These are phyloP conservation scores for Myxozyma udenii DNA, from an alignment of 805 yeast genomes.

Conservation along the genomic window DNA sequence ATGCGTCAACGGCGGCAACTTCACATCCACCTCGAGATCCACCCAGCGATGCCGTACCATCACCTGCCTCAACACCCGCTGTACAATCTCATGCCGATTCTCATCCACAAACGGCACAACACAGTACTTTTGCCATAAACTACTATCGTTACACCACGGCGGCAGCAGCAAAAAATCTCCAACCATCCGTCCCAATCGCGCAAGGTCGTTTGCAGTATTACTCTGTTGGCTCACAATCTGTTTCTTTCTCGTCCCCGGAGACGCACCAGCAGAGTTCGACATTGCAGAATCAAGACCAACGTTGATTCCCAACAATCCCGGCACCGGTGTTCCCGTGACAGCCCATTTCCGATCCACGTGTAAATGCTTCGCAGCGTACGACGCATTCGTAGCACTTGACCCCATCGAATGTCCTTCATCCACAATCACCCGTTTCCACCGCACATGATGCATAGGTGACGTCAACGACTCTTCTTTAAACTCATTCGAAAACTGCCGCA, in stretches of 20 bases:
- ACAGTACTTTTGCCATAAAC: slow-evolving; percentile 48
- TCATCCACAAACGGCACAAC: slow-evolving; percentile 49
- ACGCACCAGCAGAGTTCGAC: slow-evolving; percentile 25
- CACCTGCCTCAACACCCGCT: slow-evolving; percentile 46
- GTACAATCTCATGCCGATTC: slow-evolving; percentile 33
- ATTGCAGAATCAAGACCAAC: slow-evolving; percentile 46
- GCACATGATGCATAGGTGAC: slow-evolving; percentile 46
- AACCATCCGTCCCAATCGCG: slow-evolving; percentile 52
- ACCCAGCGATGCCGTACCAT: slow-evolving; percentile 56
- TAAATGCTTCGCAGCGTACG: slow-evolving; percentile 48
- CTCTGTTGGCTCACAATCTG: slow-evolving; percentile 22
- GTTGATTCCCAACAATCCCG: slow-evolving; percentile 54
- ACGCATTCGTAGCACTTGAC: slow-evolving; percentile 51
- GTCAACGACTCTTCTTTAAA: slow-evolving; percentile 28
- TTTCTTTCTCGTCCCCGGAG: slow-evolving; percentile 15
- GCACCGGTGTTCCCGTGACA: slow-evolving; percentile 73
- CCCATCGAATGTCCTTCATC: slow-evolving; percentile 73
- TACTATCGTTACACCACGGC: slow-evolving; percentile 52
- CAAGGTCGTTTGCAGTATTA: slow-evolving; percentile 43
- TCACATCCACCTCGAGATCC: slow-evolving; percentile 55
- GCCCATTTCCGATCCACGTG: slow-evolving; percentile 66
- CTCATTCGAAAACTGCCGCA: slow-evolving; percentile 47
- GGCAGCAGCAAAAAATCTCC: slow-evolving; percentile 55
- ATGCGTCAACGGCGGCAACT: slow-evolving; percentile 58
- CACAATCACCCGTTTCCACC: slow-evolving; percentile 69